A percentile compares a stretch with the other conserved stretches of the same genome.
Conservation (phyloP, 345 rosid genomes). For the Sonneratia caseolaris region DNA sequence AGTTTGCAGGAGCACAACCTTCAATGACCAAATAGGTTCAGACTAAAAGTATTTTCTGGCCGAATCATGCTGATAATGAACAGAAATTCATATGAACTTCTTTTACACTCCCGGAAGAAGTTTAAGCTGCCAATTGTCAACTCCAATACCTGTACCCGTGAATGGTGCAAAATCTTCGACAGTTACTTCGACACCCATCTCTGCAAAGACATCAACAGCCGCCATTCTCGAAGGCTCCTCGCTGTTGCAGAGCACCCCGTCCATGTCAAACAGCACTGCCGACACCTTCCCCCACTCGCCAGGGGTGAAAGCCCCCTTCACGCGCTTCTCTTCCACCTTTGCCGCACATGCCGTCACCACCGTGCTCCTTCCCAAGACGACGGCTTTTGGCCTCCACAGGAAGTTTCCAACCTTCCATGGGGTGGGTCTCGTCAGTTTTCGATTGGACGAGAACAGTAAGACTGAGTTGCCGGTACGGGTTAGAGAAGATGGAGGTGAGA, state of each 20-base stretch:
- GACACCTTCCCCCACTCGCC: conserved; percentile 74
- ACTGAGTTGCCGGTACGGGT: conserved; percentile 15
- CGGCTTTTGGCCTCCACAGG: conserved; percentile 16
- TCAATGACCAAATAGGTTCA: neutral
- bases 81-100: neutral
- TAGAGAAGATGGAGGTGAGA: conserved; percentile 26
- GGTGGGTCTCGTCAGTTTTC: conserved; percentile 22
- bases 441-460: conserved; percentile 18
- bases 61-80: no score
- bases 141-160: conserved; percentile 66
- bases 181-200: conserved; percentile 75
- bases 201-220: conserved; percentile 75
- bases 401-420: conserved; percentile 13
- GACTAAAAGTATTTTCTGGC: neutral
- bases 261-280: conserved; percentile 89
- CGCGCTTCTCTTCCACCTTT: conserved; percentile 28
- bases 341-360: conserved; percentile 36
- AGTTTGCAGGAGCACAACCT: neutral
- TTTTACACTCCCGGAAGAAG: neutral
- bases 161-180: conserved; percentile 85
- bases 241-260: conserved; percentile 81
- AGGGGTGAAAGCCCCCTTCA: conserved; percentile 10
- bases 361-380: conserved; percentile 12
- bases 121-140: neutral
- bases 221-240: conserved; percentile 88